Conservation (phyloP, 2,329 filamentous ascomycete species). For the Pyrenophora tritici-repentis region DNA sequence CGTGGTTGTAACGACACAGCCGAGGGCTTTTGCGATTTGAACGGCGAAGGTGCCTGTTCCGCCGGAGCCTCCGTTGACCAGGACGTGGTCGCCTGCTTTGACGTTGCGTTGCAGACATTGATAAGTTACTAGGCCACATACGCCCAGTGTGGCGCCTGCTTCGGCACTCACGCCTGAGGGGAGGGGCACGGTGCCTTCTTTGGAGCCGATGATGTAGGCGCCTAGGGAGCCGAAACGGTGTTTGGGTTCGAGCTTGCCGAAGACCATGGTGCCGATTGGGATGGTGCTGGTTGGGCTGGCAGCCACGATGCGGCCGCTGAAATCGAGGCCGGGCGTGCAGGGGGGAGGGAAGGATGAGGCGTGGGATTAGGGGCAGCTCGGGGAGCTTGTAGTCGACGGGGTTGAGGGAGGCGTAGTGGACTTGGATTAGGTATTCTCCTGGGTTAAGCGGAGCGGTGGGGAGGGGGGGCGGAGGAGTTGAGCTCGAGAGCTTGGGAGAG, state of each 20-base stretch:
- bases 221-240: slow-evolving; percentile 28
- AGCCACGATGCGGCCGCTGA: slow-evolving; percentile 20
- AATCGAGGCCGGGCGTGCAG: slow-evolving; percentile 31
- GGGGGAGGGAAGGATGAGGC: slow-evolving; percentile 28
- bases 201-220: slow-evolving; percentile 27
- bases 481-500: slow-evolving; percentile 21
- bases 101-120: slow-evolving; percentile 25
- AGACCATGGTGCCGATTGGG: slow-evolving; percentile 22
- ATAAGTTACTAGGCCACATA: slow-evolving; percentile 29
- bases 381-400: slow-evolving; percentile 32
- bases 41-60: slow-evolving; percentile 64
- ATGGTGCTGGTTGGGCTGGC: slow-evolving; percentile 9
- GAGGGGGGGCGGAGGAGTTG: slow-evolving; percentile 9
- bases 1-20: slow-evolving; percentile 61
- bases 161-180: slow-evolving; percentile 16
- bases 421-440: slow-evolving; percentile 21
- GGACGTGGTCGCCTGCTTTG: slow-evolving; percentile 53
- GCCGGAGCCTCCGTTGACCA: slow-evolving; percentile 68
- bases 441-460: slow-evolving; percentile 10
- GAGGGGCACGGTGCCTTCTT: slow-evolving; percentile 21
- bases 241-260: slow-evolving; percentile 32
- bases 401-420: slow-evolving; percentile 28
- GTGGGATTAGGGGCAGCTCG: slow-evolving; percentile 21
- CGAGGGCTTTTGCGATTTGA: slow-evolving; percentile 65
- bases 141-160: slow-evolving; percentile 25